Evolutionary conservation across 352 stramenopile species (phyloP), one percentile per base, ranked within the genome.

Genomic region (Phytophthora crassamura): DNA sequence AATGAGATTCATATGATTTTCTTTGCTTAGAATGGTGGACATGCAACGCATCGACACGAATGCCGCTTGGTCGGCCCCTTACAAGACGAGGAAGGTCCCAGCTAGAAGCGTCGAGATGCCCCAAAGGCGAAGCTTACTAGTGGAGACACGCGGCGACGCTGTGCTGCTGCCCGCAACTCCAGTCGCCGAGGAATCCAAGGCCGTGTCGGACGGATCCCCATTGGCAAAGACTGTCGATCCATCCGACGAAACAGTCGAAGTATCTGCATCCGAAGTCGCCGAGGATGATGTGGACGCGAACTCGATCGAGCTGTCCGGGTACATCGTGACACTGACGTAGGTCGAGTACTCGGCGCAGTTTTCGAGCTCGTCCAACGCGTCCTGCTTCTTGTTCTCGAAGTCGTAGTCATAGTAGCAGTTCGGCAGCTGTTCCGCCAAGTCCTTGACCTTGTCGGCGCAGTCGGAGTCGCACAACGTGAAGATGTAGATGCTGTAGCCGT

Each of bases 351-450:
- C 22, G 1, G 43, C 38, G 28, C 64, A 72, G 10, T 33, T n/a
- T 11, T 66, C 56, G 28, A 72, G 41, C 14, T 66, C 56, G 9
- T 62, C 42, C 16, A 67, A 56, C 5, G 63, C 49, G 8, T 72
- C 57, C 11, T 68, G 18, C 62, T 81, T 77, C 42, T 81, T 81
- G 61, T 78, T 78, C 16, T 45, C 57, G 28, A 22, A 38, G 16
- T 77, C 68, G 32, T 76, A 78, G 18, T 65, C 45, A 41, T 81
- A 81, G 47, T 69, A 75, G 58, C 69, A 81, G 35, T 81, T 64
- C 3, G 68, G 68, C 12, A 81, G 48, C 0, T 42, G 42, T 4
- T 59, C 38, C 4, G 42, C 73, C 7, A 81, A 49, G 7, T 56
- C 33, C 11, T 59, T 64, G 18, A 81, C 16, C 39, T 54, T 55